Evolutionary conservation across 176 grass and related monocot genomes (phyloP), one percentile per base, ranked within the genome.

Genomic region (Dendrocalamus sinicus): DNA sequence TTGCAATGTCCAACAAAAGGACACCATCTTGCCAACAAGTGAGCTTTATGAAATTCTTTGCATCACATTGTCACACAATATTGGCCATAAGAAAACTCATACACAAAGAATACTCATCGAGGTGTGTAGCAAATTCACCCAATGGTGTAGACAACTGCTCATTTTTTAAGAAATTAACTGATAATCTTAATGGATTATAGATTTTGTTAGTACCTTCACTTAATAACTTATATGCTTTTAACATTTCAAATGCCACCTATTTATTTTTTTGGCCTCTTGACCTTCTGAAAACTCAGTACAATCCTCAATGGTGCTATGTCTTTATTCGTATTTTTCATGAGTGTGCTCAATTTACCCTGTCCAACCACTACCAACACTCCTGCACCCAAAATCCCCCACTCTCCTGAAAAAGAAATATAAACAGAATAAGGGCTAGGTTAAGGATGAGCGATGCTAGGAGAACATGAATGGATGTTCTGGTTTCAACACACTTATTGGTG

Each of bases 201-300:
- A 7, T 43, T 76, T 7, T 68, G 45, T 30, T 26, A 19, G 53
- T 43, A 23, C 65, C 41, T 22, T 72, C 43, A 44, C 50, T 64
- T 20, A 7, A 12, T 72, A 79, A 44, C n/a, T n/a, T n/a, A n/a
- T n/a, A n/a, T n/a, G n/a, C n/a, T n/a, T 55, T 78, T 74, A 55
- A 26, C 75, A 67, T 74, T 67, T 26, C 22, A 41, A 58, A 78
- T 45, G 3, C n/a, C n/a, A 64, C 30, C 44, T 15, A 44, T 50
- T 78, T 71, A 37, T n/a, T 45, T 17, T 15, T 26, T 39, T 81
- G 37, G 13, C 70, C 3, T 46, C 71, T 60, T 50, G 24, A 45
- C 23, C 30, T 45, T 67, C 2, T 13, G 4, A 68, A 54, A 44
- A 41, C 16, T 9, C 1, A 12, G 47, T 32, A 65, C 9, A 47